Conservation (phyloP, 345 rosid species). For the Arabidopsis arenosa region DNA sequence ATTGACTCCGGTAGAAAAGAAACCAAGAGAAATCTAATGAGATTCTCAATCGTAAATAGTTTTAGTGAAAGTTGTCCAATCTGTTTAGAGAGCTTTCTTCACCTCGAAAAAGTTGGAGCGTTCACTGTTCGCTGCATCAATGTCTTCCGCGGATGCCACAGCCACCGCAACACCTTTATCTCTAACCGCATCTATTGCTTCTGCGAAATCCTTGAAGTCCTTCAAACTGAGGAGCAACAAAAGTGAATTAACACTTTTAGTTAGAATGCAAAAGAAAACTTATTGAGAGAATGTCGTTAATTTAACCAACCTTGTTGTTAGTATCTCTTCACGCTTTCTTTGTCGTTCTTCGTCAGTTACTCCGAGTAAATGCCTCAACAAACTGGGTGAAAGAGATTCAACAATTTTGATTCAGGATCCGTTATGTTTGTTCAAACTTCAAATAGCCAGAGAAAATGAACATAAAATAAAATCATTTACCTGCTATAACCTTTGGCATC, state of each 20-base stretch:
- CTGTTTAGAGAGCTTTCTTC: slow-evolving; percentile 65
- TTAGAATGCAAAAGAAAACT: not conserved
- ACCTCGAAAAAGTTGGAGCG: slow-evolving; percentile 64
- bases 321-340: slow-evolving; percentile 82
- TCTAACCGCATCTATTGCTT: slow-evolving; percentile 67
- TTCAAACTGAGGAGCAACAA: slow-evolving; percentile 55
- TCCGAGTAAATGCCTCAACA: slow-evolving; percentile 76
- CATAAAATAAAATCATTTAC: slow-evolving; percentile 40
- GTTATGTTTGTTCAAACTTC: not conserved
- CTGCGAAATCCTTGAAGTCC: slow-evolving; percentile 84
- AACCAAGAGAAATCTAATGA: slow-evolving; percentile 5
- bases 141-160: slow-evolving; percentile 80
- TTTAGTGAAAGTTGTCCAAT: not conserved
- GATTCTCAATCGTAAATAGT: slow-evolving; percentile 1
- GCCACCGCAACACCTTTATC: slow-evolving; percentile 77
- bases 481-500: slow-evolving; percentile 99
- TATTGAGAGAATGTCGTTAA: not conserved
- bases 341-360: slow-evolving; percentile 87
- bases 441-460: not conserved
- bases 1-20: not conserved
- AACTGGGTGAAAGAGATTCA: slow-evolving; percentile 46
- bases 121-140: slow-evolving; percentile 72
- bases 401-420: slow-evolving; percentile 6
- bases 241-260: not conserved
- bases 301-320: slow-evolving; percentile 87